Evolutionary conservation across 768 basidiomycete genomes (phyloP), one percentile per base, ranked within the genome.

Genomic region (Leccinum disarticulatum): DNA sequence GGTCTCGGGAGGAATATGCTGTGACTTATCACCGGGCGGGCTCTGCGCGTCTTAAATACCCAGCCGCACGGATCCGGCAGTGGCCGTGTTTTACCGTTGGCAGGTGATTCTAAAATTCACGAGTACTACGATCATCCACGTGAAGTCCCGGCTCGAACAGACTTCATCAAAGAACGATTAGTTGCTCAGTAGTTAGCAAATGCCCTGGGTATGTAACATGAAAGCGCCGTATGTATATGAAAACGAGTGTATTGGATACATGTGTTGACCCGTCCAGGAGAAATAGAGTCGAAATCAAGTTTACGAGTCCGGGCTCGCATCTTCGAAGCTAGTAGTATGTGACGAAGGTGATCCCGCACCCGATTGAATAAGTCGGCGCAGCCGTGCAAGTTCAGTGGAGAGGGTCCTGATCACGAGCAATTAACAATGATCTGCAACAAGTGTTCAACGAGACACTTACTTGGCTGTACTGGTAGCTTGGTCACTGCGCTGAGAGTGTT

Each of bases 311-410:
- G 49, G 27, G 57, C 57, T 59, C 57, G 56, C 31, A 47, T 51
- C 61, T 52, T 62, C 62, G 3, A 50, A 53, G 52, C 63, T 59
- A 53, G 54, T 54, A 50, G 54, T 59, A 41, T 55, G 51, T 25
- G 61, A 57, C 36, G 68, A 55, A 51, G 74, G 64, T 62, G 69
- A 66, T 57, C 73, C 76, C 1, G 79, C 76, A 65, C 82, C 80
- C 43, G 76, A 74, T 67, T 83, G 87, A 85, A 93, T 91, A 43
- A 93, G 79, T 64, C 90, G 80, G 68, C 87, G 80, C 68, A 93
- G 74, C 58, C 88, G 80, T 52, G 83, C 81, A 49, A 92, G 77
- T 70, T 92, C 90, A 30, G 78, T 76, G 6, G 87, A 76, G 31
- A 91, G 71, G 33, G 76, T 74, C 66, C 89, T 90, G 66, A 28